phyloP scores from a whole-genome alignment of 805 yeast genomes.

The Priceomyces haplophilus region DNA sequence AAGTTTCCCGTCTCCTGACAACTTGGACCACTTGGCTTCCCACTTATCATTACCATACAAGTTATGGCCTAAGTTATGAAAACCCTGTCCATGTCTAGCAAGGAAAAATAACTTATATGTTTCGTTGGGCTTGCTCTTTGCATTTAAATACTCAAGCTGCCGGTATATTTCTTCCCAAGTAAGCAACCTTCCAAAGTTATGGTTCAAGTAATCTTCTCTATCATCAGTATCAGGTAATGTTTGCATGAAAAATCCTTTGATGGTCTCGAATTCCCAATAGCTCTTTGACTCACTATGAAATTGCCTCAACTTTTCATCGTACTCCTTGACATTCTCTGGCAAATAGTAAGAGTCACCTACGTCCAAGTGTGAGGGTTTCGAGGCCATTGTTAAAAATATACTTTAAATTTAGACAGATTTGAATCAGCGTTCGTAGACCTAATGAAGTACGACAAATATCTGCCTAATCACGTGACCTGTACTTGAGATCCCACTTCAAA shows the following conservation, averaged over 20 bases:
- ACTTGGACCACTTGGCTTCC: slow-evolving; percentile 45
- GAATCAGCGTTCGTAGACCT: too few species aligned
- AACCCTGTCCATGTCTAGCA: slow-evolving; percentile 56
- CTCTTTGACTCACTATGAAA: slow-evolving; percentile 9
- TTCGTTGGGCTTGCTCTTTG: slow-evolving; percentile 19
- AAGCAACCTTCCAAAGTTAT: slow-evolving; percentile 41
- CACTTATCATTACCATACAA: slow-evolving; percentile 46
- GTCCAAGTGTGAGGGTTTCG: slow-evolving; percentile 25
- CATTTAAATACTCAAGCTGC: slow-evolving; percentile 36
- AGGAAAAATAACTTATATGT: slow-evolving; percentile 45
- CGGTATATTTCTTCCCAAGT: slow-evolving; percentile 33
- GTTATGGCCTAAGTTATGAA: slow-evolving; percentile 46
- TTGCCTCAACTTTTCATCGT: slow-evolving; percentile 10
- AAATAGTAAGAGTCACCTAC: slow-evolving; percentile 28
- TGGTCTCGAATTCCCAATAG: slow-evolving; percentile 39
- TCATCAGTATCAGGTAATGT: slow-evolving; percentile 40
- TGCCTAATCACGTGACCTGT: too few species aligned
- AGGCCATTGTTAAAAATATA: slow-evolving; percentile 2
- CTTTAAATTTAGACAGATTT: too few species aligned
- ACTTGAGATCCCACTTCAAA: too few species aligned
- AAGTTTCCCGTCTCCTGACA: slow-evolving; percentile 44
- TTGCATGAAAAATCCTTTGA: slow-evolving; percentile 45
- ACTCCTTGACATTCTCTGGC: slow-evolving; percentile 16
- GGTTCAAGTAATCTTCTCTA: slow-evolving; percentile 33
- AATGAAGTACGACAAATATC: too few species aligned